These are phyloP conservation scores for Massarina eburnea DNA, from an alignment of 2,329 filamentous ascomycete species.

Conservation along the genomic window DNA sequence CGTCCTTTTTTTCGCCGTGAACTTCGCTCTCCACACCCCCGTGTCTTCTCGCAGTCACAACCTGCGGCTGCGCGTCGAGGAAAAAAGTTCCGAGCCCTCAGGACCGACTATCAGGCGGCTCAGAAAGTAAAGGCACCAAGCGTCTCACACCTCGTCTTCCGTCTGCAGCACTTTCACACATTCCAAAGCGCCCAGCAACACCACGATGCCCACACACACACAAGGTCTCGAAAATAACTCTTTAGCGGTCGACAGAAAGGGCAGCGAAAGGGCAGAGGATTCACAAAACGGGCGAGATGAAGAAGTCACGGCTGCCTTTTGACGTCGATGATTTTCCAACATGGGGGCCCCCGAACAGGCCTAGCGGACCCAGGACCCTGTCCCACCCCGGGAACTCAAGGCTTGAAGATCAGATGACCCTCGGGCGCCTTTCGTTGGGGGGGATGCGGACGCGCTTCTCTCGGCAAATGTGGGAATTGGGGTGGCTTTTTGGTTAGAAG, in stretches of 20 bases:
- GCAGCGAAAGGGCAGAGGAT: no score
- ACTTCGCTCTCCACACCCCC: no score
- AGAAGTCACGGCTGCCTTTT: no score
- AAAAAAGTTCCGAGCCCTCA: no score
- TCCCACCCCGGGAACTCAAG: neutral
- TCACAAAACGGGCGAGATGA: neutral
- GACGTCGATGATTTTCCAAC: neutral
- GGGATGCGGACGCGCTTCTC: no score
- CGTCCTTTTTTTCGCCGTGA: no score
- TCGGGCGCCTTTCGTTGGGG: neutral
- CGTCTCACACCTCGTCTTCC: slow-evolving; percentile 16
- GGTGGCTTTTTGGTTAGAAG: neutral
- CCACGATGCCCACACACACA: no score
- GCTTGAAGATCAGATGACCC: neutral
- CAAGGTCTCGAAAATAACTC: no score
- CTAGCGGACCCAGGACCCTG: neutral
- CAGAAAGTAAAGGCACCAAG: slow-evolving; percentile 24
- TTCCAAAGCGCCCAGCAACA: slow-evolving; percentile 2
- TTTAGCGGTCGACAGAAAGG: no score
- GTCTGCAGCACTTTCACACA: slow-evolving; percentile 14
- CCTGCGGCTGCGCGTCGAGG: no score
- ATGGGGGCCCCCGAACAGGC: slow-evolving; percentile 6
- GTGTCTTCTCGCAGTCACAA: no score
- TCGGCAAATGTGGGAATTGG: no score
- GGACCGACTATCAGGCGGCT: slow-evolving; percentile 22